These are phyloP conservation scores for Sclerotiophoma versabilis DNA, from an alignment of 2,329 filamentous ascomycete genomes.

Conservation along the genomic window DNA sequence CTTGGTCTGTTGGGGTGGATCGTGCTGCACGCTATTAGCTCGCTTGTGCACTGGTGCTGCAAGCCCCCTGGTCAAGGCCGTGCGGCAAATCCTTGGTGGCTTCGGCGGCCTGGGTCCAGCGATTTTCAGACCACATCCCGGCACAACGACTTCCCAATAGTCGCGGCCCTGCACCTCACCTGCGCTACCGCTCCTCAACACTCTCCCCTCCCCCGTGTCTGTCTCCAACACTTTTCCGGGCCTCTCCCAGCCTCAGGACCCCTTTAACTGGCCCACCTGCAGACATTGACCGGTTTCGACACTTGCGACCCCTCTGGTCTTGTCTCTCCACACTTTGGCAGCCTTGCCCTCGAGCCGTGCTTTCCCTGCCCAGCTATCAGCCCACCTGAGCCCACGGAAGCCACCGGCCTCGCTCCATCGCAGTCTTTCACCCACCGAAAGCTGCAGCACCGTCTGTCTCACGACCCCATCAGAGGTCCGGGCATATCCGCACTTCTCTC, in stretches of 20 bases:
- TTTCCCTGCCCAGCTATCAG: constrained; percentile 2
- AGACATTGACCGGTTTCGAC: constrained; percentile 25
- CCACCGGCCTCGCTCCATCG: constrained; percentile 32
- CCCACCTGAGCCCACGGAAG: constrained; percentile 30
- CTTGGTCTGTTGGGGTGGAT: constrained; percentile 46
- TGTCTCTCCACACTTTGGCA: constrained; percentile 10
- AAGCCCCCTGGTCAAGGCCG: constrained; percentile 21
- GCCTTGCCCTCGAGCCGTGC: constrained; percentile 17
- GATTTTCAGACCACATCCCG: constrained; percentile 39
- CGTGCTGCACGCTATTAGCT: constrained; percentile 34
- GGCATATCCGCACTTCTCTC: constrained; percentile 24
- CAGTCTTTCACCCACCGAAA: constrained; percentile 26
- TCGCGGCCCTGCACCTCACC: constrained; percentile 39
- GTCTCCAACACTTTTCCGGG: constrained; percentile 39
- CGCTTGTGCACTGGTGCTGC: constrained; percentile 40
- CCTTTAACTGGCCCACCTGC: constrained; percentile 38
- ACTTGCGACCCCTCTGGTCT: constrained; percentile 16
- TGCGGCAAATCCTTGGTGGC: constrained; percentile 25
- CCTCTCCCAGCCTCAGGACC: constrained; percentile 45
- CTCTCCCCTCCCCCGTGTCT: constrained; percentile 25
- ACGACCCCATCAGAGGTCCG: constrained; percentile 14
- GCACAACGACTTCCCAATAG: constrained; percentile 40
- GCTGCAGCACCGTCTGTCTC: constrained; percentile 21
- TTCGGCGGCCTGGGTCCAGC: constrained; percentile 30
- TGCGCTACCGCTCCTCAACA: constrained; percentile 47